These are phyloP conservation scores for Lachancea sp. DNA, from an alignment of 805 yeast genomes.

Conservation along the genomic window DNA sequence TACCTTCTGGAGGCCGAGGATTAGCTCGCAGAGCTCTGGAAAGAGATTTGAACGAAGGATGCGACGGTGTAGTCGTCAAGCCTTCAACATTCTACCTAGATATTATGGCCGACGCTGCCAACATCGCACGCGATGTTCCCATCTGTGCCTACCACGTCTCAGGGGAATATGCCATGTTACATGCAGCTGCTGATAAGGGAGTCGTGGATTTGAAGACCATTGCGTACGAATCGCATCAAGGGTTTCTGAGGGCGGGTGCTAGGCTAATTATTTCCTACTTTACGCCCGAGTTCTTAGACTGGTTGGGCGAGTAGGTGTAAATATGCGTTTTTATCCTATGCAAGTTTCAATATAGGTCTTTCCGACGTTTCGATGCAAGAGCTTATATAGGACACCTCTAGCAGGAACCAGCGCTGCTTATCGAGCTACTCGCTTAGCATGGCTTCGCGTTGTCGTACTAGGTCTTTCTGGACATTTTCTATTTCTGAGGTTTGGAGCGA, in stretches of 20 bases:
- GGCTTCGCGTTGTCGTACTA: not conserved
- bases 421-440: not conserved
- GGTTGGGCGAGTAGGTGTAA: conserved; percentile 49
- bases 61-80: conserved; percentile 92
- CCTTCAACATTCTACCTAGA: conserved; percentile 95
- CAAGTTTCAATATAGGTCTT: conserved; percentile 1
- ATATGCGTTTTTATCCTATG: not conserved
- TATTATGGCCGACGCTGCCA: conserved; percentile 80
- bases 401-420: conserved; percentile 1
- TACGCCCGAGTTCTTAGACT: conserved; percentile 91
- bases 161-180: conserved; percentile 96
- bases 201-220: conserved; percentile 72
- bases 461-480: not conserved
- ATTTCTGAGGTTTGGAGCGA: too few relatives aligned
- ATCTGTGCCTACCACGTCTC: conserved; percentile 93
- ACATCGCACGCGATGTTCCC: conserved; percentile 76
- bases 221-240: conserved; percentile 83
- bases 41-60: conserved; percentile 86
- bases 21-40: conserved; percentile 84
- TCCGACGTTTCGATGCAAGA: too few relatives aligned
- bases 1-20: conserved; percentile 90
- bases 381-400: too few relatives aligned
- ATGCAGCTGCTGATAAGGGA: conserved; percentile 96
- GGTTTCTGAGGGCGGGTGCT: conserved; percentile 94
- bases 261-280: conserved; percentile 84